Conservation (phyloP, 176 grass and related monocot species). For the Carex parvula region DNA sequence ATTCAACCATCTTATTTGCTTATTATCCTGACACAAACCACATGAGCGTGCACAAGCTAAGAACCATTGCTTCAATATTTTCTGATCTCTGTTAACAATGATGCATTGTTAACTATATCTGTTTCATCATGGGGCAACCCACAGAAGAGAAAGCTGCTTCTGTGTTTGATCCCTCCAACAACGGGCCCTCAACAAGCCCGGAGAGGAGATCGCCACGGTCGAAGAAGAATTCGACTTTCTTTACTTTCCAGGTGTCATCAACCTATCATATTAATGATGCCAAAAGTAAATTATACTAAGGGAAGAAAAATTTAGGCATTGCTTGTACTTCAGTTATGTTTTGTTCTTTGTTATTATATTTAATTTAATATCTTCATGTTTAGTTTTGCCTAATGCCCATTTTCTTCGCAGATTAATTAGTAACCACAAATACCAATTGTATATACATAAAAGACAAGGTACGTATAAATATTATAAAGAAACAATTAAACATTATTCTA, state of each 20-base stretch:
- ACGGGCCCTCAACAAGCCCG: not conserved
- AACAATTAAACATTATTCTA: not conserved
- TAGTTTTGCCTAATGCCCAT: not conserved
- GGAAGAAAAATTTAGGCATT: not conserved
- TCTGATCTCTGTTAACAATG: not conserved
- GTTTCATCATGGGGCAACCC: conserved; percentile 17
- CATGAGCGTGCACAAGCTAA: not conserved
- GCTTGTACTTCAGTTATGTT: not conserved
- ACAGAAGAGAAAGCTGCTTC: not conserved
- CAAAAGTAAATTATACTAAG: not conserved
- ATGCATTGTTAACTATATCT: not conserved
- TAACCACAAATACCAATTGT: not conserved
- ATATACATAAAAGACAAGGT: not conserved
- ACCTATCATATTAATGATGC: not conserved
- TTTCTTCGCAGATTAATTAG: not conserved
- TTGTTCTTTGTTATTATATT: not conserved
- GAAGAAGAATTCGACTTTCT: conserved; percentile 9
- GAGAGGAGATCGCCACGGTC: conserved; percentile 7
- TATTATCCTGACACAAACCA: not conserved
- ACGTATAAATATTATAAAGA: not conserved
- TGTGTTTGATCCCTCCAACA: not conserved
- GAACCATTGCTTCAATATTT: not conserved
- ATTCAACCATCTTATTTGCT: not conserved
- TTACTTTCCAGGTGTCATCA: conserved; percentile 1
- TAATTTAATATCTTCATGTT: not conserved